Conservation (phyloP, 495 filamentous ascomycete genomes). For the Opeltia flavorubescens region DNA sequence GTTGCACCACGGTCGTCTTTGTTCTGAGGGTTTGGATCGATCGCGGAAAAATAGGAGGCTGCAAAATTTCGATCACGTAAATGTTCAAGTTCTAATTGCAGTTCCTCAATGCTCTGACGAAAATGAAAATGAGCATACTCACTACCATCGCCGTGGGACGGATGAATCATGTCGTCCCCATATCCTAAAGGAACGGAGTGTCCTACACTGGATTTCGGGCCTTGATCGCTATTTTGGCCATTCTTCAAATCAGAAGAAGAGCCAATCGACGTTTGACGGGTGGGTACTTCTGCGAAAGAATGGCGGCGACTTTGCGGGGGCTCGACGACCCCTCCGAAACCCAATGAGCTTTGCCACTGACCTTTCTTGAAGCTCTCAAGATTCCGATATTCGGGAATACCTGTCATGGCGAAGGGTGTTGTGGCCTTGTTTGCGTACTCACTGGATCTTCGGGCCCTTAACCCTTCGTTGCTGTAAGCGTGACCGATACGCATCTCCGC, state of each 20-base stretch:
- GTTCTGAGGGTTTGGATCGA: constrained; percentile 28
- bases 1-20: constrained; percentile 23
- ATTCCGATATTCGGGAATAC: constrained; percentile 53
- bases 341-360: constrained; percentile 78
- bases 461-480: constrained; percentile 28
- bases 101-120: constrained; percentile 21
- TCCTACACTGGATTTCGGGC: constrained; percentile 21
- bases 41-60: constrained; percentile 35
- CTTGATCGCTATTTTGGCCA: constrained; percentile 21
- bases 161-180: constrained; percentile 20
- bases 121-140: constrained; percentile 29
- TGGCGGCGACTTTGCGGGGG: constrained; percentile 80
- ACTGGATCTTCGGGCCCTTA: constrained; percentile 39
- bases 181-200: constrained; percentile 27
- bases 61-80: constrained; percentile 31
- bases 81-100: constrained; percentile 25
- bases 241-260: constrained; percentile 47
- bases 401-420: constrained; percentile 38
- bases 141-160: constrained; percentile 27
- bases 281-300: constrained; percentile 84
- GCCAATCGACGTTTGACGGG: constrained; percentile 53
- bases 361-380: constrained; percentile 67
- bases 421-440: constrained; percentile 47
- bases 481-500: constrained; percentile 49
- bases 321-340: constrained; percentile 57